Evolutionary conservation across 2,329 filamentous ascomycete genomes (phyloP).

Genomic region (Pseudodiploospora longispora): DNA sequence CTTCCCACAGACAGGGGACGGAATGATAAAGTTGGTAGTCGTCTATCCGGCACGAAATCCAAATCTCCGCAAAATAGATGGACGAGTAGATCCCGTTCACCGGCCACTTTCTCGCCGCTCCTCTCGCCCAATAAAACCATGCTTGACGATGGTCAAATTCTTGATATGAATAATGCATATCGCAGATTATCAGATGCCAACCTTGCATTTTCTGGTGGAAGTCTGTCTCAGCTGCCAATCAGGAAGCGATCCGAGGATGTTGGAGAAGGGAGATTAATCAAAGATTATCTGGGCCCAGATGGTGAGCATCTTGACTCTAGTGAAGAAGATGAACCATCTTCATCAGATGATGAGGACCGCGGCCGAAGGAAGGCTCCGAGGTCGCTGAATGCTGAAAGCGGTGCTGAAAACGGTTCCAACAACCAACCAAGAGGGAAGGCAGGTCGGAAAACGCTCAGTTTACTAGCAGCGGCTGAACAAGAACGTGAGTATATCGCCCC

Average conservation of each 20-base stretch:
- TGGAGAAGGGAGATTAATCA: slow-evolving; percentile 51
- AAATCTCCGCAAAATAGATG: slow-evolving; percentile 45
- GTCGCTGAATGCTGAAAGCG: slow-evolving; percentile 33
- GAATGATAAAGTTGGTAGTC: slow-evolving; percentile 30
- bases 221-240: slow-evolving; percentile 51
- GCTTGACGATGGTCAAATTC: slow-evolving; percentile 50
- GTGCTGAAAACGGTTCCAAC: slow-evolving; percentile 23
- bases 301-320: slow-evolving; percentile 61
- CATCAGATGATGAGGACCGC: slow-evolving; percentile 61
- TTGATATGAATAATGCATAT: slow-evolving; percentile 65
- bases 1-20: slow-evolving; percentile 39
- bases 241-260: slow-evolving; percentile 40
- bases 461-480: slow-evolving; percentile 69
- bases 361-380: slow-evolving; percentile 50
- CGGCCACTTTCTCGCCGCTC: slow-evolving; percentile 18
- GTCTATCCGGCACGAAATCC: slow-evolving; percentile 30
- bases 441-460: slow-evolving; percentile 44
- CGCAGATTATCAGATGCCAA: slow-evolving; percentile 64
- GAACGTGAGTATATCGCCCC: slow-evolving; percentile 51
- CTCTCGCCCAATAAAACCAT: slow-evolving; percentile 32
- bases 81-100: slow-evolving; percentile 30
- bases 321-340: slow-evolving; percentile 57
- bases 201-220: slow-evolving; percentile 54
- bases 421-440: slow-evolving; percentile 14
- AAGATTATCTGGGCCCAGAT: slow-evolving; percentile 58